These are phyloP conservation scores for Talaromyces borbonicus DNA, from an alignment of 495 filamentous ascomycete genomes.

Conservation along the genomic window DNA sequence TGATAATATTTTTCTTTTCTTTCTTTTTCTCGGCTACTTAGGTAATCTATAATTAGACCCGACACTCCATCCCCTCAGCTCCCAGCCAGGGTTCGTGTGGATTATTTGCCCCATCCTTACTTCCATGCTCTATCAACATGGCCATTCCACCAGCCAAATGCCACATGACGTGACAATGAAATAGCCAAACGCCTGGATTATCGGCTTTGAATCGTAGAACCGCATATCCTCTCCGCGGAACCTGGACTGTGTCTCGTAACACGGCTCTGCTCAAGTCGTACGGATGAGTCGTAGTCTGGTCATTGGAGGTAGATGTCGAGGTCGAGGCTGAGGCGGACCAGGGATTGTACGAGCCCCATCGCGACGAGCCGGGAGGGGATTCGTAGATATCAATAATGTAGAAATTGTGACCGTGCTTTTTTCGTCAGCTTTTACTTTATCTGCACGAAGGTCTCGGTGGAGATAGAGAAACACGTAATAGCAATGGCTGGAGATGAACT, in stretches of 20 bases:
- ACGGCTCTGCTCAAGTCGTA: constrained; percentile 21
- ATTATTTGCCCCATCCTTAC: neutral
- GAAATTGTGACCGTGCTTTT: constrained; percentile 82
- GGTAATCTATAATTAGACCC: neutral
- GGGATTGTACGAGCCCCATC: constrained; percentile 38
- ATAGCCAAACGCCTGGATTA: constrained; percentile 51
- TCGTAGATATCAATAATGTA: constrained; percentile 50
- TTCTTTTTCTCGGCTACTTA: too few species aligned
- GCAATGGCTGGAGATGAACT: too few species aligned
- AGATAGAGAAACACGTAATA: neutral
- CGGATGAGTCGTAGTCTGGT: constrained; percentile 23
- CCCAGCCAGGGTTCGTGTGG: constrained; percentile 1
- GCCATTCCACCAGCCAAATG: constrained; percentile 43
- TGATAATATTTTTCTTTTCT: too few species aligned
- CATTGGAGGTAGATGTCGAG: neutral
- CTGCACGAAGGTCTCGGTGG: neutral
- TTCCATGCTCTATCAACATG: constrained; percentile 24
- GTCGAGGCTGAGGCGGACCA: constrained; percentile 14
- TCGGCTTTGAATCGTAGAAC: constrained; percentile 57
- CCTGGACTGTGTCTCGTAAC: constrained; percentile 47
- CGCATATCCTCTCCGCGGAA: constrained; percentile 47
- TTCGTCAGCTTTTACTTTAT: constrained; percentile 25
- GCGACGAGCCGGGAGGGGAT: constrained; percentile 13
- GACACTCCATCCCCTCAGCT: neutral
- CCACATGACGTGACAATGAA: constrained; percentile 61